Evolutionary conservation across 805 yeast genomes (phyloP).

Genomic region (Teunomyces tritomae): DNA sequence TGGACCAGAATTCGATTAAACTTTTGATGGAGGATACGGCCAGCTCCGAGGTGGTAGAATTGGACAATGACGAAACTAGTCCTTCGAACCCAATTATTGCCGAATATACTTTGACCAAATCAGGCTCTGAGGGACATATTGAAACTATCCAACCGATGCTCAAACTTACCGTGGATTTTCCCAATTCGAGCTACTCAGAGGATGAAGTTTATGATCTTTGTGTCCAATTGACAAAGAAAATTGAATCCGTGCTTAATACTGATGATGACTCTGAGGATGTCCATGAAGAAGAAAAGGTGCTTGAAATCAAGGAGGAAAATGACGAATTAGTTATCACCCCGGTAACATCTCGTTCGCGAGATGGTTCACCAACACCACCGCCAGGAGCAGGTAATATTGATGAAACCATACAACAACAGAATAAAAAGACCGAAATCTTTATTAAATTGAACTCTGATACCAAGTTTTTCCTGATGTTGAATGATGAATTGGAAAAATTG

Average conservation of each 20-base stretch:
- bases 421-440: conserved; percentile 30
- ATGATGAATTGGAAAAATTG: conserved; percentile 51
- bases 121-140: conserved; percentile 13
- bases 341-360: conserved; percentile 13
- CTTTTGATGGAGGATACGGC: conserved; percentile 31
- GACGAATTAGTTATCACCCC: conserved; percentile 31
- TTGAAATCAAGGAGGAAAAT: conserved; percentile 28
- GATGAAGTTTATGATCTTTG: conserved; percentile 34
- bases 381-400: not conserved
- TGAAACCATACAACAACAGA: conserved; percentile 1
- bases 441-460: conserved; percentile 54
- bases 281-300: conserved; percentile 13
- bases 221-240: conserved; percentile 23
- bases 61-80: conserved; percentile 29
- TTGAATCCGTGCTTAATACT: conserved; percentile 21
- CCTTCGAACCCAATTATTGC: conserved; percentile 42
- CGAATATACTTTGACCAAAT: conserved; percentile 37
- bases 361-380: conserved; percentile 7
- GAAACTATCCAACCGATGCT: conserved; percentile 35
- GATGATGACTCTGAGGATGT: conserved; percentile 18
- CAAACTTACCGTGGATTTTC: conserved; percentile 35
- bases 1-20: conserved; percentile 45
- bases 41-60: conserved; percentile 26
- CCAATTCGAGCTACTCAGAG: conserved; percentile 24
- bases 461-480: conserved; percentile 57